Conservation (phyloP, 1,139 yeast species). For the Candida sojae region DNA sequence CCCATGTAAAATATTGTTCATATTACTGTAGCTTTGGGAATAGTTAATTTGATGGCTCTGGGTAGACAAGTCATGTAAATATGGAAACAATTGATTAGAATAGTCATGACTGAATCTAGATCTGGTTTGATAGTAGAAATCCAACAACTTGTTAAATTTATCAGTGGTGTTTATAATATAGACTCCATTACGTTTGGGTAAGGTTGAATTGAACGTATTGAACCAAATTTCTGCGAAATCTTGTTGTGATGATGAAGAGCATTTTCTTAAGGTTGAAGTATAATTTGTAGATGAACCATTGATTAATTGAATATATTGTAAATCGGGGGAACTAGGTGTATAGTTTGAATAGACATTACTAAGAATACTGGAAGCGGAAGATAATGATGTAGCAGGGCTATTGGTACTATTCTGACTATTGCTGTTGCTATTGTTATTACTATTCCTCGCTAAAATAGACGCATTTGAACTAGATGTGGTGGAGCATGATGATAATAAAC, state of each 20-base stretch:
- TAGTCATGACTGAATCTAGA: conserved; percentile 18
- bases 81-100: conserved; percentile 31
- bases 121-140: conserved; percentile 26
- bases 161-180: conserved; percentile 14
- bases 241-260: conserved; percentile 5
- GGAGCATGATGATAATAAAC: conserved; percentile 3
- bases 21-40: conserved; percentile 9
- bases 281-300: neutral
- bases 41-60: conserved; percentile 27
- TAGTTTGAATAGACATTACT: neutral
- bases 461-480: conserved; percentile 1
- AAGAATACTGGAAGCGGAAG: conserved; percentile 3
- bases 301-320: conserved; percentile 1
- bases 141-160: conserved; percentile 21
- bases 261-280: conserved; percentile 2
- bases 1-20: neutral
- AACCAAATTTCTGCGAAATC: conserved; percentile 11
- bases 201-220: conserved; percentile 14
- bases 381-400: neutral
- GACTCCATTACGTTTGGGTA: conserved; percentile 14
- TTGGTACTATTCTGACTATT: neutral
- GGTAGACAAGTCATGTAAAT: conserved; percentile 36
- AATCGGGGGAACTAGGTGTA: neutral
- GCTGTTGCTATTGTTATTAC: neutral
- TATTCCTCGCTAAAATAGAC: neutral